Base-by-base conservation (phyloP, 495 filamentous ascomycete genomes). In the Glarea lozoyensis region DNA sequence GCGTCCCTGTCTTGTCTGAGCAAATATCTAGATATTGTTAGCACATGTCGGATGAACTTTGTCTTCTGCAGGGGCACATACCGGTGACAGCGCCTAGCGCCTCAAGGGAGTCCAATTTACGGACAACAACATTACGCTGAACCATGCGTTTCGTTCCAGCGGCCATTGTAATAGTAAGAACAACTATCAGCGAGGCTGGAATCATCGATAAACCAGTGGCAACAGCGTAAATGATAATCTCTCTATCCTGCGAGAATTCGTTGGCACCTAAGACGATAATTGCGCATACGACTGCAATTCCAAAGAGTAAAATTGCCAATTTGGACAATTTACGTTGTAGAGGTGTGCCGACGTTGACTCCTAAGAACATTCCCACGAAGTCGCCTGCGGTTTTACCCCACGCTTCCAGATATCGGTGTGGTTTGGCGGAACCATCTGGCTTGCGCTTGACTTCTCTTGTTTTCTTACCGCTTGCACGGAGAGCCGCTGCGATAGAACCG, bases 1-100 rank as follows among this genome's bases (percentile, higher is more conserved):
- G 58, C 10, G 81, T 84, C 12, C 81, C 80, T 13, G 81, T 85
- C 55, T 84, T 85, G 50, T 84, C 81, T 1, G 79, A 82, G 55
- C 81, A 84, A 39, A 85, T 82, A 49, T 82, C 74, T 48, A 15
- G 3, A 30, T 4, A 30, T 7, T 35, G 10, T 36, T 16, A 18
- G 37, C 13, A n/a, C 22, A 7, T 31, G 18, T 41, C 21, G 27
- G 38, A n/a, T 11, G 18, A 13, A 15, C 11, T 3, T 17, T 10
- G n/a, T 31, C 25, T 4, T 33, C 2, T 18, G 3, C 2, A 24
- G 29, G 9, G 1, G 2, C 2, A 24, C 41, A 27, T 21, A 45
- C 34, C 46, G 9, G 78, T 81, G n/a, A 82, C 75, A 25, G 70
- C 79, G 12, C 81, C 81, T 16, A 85, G 63, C 2, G 81, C 78